phyloP scores from a whole-genome alignment of 1,284 basidiomycete species.

The Heliocybe sulcata region DNA sequence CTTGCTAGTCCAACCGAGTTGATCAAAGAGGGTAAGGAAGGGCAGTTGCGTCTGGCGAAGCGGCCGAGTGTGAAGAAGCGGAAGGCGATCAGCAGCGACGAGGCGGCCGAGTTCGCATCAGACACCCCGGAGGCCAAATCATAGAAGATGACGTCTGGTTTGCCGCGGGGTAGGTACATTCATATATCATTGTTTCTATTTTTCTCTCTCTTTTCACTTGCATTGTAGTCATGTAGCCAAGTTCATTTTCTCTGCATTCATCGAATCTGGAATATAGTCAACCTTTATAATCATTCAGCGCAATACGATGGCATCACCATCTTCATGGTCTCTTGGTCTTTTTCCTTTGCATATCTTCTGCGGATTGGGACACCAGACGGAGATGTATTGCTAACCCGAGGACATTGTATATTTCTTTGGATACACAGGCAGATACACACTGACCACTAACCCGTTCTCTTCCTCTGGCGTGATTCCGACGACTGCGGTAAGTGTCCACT shows the following conservation, averaged over 20 bases:
- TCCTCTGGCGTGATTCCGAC: neutral
- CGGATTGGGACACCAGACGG: neutral
- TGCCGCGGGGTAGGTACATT: neutral
- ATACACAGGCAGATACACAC: neutral
- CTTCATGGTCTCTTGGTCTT: neutral
- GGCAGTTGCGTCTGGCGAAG: conserved; percentile 50
- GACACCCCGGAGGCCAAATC: neutral
- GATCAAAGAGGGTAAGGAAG: conserved; percentile 49
- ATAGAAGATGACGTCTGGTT: neutral
- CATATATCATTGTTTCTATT: neutral
- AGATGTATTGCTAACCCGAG: neutral
- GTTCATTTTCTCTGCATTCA: neutral
- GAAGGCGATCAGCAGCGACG: conserved; percentile 21
- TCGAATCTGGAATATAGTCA: neutral
- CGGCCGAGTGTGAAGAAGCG: conserved; percentile 62
- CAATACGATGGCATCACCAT: neutral
- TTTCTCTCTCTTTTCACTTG: neutral
- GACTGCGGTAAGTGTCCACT: neutral
- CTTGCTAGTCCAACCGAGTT: conserved; percentile 68
- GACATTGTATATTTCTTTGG: neutral
- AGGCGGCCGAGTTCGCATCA: neutral
- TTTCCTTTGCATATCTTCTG: neutral
- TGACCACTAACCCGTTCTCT: neutral
- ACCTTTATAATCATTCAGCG: neutral
- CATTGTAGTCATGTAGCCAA: neutral